Conservation (phyloP, 140 eudicot species). For the Cichorium intybus region DNA sequence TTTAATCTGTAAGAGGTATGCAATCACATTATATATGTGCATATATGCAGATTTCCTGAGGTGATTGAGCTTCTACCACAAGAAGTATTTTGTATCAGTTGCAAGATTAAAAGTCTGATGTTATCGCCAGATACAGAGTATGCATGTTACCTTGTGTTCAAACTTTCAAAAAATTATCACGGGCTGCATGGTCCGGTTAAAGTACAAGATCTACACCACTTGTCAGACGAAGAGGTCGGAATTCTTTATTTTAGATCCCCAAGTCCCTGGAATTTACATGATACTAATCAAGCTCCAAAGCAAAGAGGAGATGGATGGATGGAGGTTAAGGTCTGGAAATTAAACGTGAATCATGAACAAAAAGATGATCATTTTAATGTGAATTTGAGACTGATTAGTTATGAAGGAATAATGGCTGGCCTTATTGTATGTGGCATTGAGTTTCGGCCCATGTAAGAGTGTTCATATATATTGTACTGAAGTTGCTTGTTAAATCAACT, state of each 20-base stretch:
- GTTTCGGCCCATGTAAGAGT: neutral
- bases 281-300: neutral
- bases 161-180: neutral
- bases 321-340: neutral
- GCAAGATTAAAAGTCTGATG: neutral
- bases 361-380: neutral
- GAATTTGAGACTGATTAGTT: neutral
- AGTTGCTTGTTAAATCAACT: too few species aligned
- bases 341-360: neutral
- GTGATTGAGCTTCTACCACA: neutral
- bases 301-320: slow-evolving; percentile 1
- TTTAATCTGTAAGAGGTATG: too few species aligned
- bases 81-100: neutral
- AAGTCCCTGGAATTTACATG: neutral
- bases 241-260: neutral
- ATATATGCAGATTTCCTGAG: neutral
- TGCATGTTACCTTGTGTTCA: slow-evolving; percentile 1
- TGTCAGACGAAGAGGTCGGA: neutral
- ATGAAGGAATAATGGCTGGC: neutral
- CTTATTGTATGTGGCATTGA: neutral
- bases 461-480: neutral
- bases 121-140: neutral
- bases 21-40: neutral
- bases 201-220: neutral
- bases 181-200: neutral